phyloP scores from a whole-genome alignment of 371 early-diverging fungal genomes.

The Apophysomyces sp. region DNA sequence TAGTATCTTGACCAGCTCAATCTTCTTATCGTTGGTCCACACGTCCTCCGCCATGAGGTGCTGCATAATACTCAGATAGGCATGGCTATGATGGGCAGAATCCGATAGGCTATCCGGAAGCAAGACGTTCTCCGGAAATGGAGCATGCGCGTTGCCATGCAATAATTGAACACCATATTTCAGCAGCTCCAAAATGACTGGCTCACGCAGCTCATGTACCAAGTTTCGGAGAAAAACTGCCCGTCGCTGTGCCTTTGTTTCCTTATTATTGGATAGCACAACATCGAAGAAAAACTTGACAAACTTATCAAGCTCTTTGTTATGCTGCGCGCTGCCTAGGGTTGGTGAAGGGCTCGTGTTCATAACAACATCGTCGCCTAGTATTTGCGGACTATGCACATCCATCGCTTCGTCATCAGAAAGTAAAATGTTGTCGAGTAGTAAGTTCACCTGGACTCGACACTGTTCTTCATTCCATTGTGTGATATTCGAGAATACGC shows the following conservation, averaged over 20 bases:
- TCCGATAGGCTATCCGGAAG: constrained; percentile 27
- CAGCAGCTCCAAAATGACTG: constrained; percentile 34
- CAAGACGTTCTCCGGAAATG: constrained; percentile 48
- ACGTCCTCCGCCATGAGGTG: constrained; percentile 51
- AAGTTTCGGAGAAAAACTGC: constrained; percentile 40
- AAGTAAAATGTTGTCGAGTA: constrained; percentile 55
- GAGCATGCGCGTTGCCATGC: constrained; percentile 23
- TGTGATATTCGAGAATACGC: constrained; percentile 52
- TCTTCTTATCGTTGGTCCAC: constrained; percentile 46
- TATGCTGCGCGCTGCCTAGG: constrained; percentile 3
- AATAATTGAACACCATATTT: constrained; percentile 37
- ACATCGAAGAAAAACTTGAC: constrained; percentile 57
- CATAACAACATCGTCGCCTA: constrained; percentile 10
- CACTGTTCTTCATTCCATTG: constrained; percentile 65
- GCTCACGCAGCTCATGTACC: constrained; percentile 42
- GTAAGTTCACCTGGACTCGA: constrained; percentile 56
- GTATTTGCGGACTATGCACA: background rate
- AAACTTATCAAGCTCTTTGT: constrained; percentile 48
- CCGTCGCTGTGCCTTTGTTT: constrained; percentile 32
- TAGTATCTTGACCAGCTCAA: constrained; percentile 49
- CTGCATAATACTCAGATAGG: constrained; percentile 56
- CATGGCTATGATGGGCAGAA: constrained; percentile 39
- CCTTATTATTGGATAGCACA: constrained; percentile 41
- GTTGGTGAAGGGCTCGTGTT: constrained; percentile 13
- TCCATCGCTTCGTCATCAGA: constrained; percentile 25